Conservation (phyloP, 257 asterid genomes). For the Haberlea rhodopensis region DNA sequence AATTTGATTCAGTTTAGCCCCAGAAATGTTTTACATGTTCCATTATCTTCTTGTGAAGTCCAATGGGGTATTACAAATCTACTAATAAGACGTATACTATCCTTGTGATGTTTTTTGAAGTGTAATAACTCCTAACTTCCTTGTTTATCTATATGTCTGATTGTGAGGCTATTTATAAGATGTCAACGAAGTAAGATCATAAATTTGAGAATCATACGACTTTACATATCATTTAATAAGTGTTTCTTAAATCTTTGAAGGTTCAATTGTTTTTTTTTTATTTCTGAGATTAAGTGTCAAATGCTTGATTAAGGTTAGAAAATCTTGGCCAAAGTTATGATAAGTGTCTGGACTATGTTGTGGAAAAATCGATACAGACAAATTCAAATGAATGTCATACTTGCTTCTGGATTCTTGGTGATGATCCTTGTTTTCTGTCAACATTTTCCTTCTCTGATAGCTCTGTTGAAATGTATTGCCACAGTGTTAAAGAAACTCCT, state of each 20-base stretch:
- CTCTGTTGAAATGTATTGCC: not conserved
- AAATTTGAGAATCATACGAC: not conserved
- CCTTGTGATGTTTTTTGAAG: not conserved
- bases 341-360: not conserved
- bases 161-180: not conserved
- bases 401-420: not conserved
- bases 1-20: not conserved
- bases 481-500: not conserved
- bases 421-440: not conserved
- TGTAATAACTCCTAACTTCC: not conserved
- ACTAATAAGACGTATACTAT: no score
- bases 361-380: not conserved
- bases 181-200: not conserved
- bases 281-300: not conserved
- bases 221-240: no score
- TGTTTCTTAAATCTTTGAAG: not conserved
- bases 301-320: not conserved
- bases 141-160: not conserved
- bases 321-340: no score
- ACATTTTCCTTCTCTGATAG: not conserved
- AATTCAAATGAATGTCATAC: not conserved
- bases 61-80: no score
- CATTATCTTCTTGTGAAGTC: not conserved
- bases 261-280: no score
- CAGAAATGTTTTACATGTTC: not conserved